Percentiles rank a stretch among this genome's conserved stretches.
These are phyloP conservation scores for Acacia crassicarpa DNA, from an alignment of 306 rosid genomes.

Conservation along the genomic window DNA sequence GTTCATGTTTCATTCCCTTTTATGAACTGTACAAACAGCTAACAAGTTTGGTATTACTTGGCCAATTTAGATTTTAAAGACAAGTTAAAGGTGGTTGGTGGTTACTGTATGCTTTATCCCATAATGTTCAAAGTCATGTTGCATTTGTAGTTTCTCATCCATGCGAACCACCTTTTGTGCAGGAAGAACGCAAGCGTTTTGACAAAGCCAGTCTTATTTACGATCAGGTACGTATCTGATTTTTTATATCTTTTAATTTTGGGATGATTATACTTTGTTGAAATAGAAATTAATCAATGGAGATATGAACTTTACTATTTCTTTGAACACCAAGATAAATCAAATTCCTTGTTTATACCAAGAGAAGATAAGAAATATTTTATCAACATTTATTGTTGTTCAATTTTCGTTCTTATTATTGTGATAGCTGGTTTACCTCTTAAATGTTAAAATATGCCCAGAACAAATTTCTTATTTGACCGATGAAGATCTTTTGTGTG, in stretches of 20 bases:
- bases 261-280: conserved; percentile 21
- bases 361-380: neutral
- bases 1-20: conserved; percentile 2
- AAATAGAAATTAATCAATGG: conserved; percentile 18
- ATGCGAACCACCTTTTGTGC: conserved; percentile 54
- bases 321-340: conserved; percentile 20
- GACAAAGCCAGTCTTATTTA: conserved; percentile 97
- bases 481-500: neutral
- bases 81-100: conserved; percentile 9
- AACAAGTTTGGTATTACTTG: conserved; percentile 11
- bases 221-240: conserved; percentile 73
- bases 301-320: conserved; percentile 14
- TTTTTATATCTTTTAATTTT: conserved; percentile 21
- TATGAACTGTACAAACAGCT: neutral
- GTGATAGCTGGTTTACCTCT: neutral
- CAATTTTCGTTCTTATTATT: conserved; percentile 19
- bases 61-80: conserved; percentile 22
- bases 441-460: neutral
- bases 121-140: conserved; percentile 8
- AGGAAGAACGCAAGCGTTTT: conserved; percentile 98
- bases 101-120: conserved; percentile 26
- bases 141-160: conserved; percentile 33
- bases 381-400: neutral
- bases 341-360: neutral
- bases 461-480: conserved; percentile 10